phyloP scores from a whole-genome alignment of 345 rosid species.

The Lumnitzera littorea region DNA sequence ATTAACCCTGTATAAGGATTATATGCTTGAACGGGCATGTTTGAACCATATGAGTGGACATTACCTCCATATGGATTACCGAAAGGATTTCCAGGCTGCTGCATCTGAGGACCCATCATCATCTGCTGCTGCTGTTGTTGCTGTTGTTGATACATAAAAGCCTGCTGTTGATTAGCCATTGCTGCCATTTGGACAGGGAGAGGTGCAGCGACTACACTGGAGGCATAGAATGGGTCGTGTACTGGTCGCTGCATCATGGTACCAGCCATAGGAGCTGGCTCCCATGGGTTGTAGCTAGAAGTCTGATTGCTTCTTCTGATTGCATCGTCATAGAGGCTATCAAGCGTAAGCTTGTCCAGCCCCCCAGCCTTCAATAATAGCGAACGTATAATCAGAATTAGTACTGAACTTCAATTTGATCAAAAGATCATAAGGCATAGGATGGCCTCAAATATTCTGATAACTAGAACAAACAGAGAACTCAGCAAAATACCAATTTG shows the following conservation, averaged over 20 bases:
- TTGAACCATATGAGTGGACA: slow-evolving; percentile 42
- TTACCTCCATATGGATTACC: slow-evolving; percentile 37
- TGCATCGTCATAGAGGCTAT: slow-evolving; percentile 95
- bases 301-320: slow-evolving; percentile 71
- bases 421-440: background rate
- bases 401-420: slow-evolving; percentile 6
- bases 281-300: slow-evolving; percentile 86
- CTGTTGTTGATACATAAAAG: slow-evolving; percentile 45
- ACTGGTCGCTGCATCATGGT: slow-evolving; percentile 47
- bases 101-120: slow-evolving; percentile 53
- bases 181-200: slow-evolving; percentile 63
- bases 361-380: slow-evolving; percentile 68
- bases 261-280: slow-evolving; percentile 34
- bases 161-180: slow-evolving; percentile 66
- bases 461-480: background rate
- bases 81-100: slow-evolving; percentile 47
- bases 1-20: slow-evolving; percentile 52
- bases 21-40: slow-evolving; percentile 52
- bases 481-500: slow-evolving; percentile 52
- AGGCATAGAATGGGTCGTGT: slow-evolving; percentile 57
- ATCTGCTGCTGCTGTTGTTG: slow-evolving; percentile 64
- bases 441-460: no score
- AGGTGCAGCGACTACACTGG: slow-evolving; percentile 48
- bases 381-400: slow-evolving; percentile 4
- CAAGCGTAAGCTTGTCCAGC: slow-evolving; percentile 80